Evolutionary conservation across 2,329 filamentous ascomycete genomes (phyloP).

Genomic region (Alternaria ethzedia): DNA sequence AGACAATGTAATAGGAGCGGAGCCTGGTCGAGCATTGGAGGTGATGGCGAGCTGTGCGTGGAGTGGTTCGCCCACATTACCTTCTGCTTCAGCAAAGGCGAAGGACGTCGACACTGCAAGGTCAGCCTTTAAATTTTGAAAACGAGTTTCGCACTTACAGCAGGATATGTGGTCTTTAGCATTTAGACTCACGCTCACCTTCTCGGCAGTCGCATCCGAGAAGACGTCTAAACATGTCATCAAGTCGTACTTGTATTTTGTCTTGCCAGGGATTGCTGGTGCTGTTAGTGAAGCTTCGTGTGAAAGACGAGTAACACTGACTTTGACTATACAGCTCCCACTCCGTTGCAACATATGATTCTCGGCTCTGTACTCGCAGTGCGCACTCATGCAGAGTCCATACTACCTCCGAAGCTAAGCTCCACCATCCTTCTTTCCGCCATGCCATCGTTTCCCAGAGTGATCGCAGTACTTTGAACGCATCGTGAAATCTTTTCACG

Average conservation of each 20-base stretch:
- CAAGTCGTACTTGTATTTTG: conserved; percentile 53
- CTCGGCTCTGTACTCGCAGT: conserved; percentile 51
- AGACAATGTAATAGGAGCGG: conserved; percentile 56
- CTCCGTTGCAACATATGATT: conserved; percentile 59
- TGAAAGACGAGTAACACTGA: conserved; percentile 11
- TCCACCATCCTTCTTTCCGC: conserved; percentile 67
- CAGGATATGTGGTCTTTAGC: conserved; percentile 58
- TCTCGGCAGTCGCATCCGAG: conserved; percentile 41
- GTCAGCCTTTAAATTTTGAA: conserved; percentile 25
- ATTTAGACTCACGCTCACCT: conserved; percentile 55
- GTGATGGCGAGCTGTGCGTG: conserved; percentile 61
- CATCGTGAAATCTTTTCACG: conserved; percentile 58
- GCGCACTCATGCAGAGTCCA: conserved; percentile 63
- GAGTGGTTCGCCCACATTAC: conserved; percentile 65
- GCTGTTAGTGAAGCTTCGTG: conserved; percentile 14
- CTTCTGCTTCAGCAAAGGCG: conserved; percentile 60
- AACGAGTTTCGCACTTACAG: conserved; percentile 40
- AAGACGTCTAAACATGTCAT: conserved; percentile 54
- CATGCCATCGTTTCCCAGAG: conserved; percentile 65
- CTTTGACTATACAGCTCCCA: conserved; percentile 61
- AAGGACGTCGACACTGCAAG: conserved; percentile 57
- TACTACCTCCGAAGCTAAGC: conserved; percentile 60
- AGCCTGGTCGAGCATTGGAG: conserved; percentile 55
- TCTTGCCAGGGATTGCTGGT: conserved; percentile 40
- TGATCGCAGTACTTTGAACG: conserved; percentile 58